Percentiles rank a stretch among this genome's conserved stretches.
These are phyloP conservation scores for Raffaelea albimanens DNA, from an alignment of 2,329 filamentous ascomycete genomes.

Conservation along the genomic window DNA sequence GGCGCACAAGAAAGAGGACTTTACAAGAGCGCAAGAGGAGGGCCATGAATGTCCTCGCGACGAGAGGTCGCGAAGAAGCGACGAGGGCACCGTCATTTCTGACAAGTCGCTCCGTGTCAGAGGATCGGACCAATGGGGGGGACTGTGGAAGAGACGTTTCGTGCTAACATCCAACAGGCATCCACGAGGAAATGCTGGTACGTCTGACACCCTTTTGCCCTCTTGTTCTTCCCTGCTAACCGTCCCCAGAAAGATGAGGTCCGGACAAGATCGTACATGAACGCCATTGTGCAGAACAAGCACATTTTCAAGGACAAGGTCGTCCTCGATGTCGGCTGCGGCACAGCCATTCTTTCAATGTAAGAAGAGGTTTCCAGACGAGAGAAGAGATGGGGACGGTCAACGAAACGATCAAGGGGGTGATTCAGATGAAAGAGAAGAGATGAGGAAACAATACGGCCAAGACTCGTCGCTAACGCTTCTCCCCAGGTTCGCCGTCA, in stretches of 20 bases:
- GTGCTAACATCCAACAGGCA: constrained; percentile 45
- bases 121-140: too few species aligned
- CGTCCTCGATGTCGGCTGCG: constrained; percentile 94
- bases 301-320: constrained; percentile 87
- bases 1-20: too few species aligned
- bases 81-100: too few species aligned
- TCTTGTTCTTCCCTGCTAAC: background rate
- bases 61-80: too few species aligned
- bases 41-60: too few species aligned
- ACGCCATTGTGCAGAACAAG: constrained; percentile 93
- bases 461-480: too few species aligned
- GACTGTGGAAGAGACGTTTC: too few species aligned
- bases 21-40: too few species aligned
- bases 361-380: too few species aligned
- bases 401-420: background rate
- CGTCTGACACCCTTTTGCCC: constrained; percentile 26
- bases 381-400: constrained; percentile 12
- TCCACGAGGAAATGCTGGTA: constrained; percentile 97
- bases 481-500: constrained; percentile 75
- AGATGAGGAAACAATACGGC: too few species aligned
- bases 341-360: constrained; percentile 98
- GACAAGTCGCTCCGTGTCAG: too few species aligned
- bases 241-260: constrained; percentile 84
- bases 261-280: constrained; percentile 91
- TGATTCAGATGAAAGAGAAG: too few species aligned